Percentiles rank a stretch among this genome's conserved stretches.
phyloP scores from a whole-genome alignment of 805 yeast genomes.

The Metschnikowia reukaufii region DNA sequence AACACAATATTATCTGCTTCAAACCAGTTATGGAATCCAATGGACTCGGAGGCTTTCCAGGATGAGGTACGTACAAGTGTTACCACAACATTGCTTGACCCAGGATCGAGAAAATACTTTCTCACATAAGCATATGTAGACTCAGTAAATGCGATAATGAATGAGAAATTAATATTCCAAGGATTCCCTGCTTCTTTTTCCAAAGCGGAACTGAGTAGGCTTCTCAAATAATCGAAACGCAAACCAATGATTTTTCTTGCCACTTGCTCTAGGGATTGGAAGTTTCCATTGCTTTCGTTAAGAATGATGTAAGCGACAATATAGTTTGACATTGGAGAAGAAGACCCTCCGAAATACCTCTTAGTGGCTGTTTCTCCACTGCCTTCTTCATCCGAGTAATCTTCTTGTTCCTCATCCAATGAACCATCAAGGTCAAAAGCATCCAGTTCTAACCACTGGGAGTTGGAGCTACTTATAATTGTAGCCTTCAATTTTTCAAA shows the following conservation, averaged over 20 bases:
- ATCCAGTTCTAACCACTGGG: conserved; percentile 18
- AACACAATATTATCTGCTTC: conserved; percentile 18
- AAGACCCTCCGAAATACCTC: conserved; percentile 6
- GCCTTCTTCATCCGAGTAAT: conserved; percentile 12
- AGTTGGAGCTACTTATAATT: background rate
- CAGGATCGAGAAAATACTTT: conserved; percentile 22
- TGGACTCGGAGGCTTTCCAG: conserved; percentile 29
- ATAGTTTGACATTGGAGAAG: conserved; percentile 32
- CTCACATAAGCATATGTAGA: conserved; percentile 30
- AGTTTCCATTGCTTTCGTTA: conserved; percentile 17
- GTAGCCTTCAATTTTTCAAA: background rate
- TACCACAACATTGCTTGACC: conserved; percentile 16
- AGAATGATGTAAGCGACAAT: conserved; percentile 34
- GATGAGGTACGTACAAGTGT: conserved; percentile 16
- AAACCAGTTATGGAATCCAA: conserved; percentile 38
- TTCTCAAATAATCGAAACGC: conserved; percentile 23
- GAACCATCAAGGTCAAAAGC: conserved; percentile 20
- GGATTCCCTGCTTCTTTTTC: background rate
- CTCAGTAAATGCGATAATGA: conserved; percentile 34
- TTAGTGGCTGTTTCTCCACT: background rate
- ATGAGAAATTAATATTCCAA: conserved; percentile 26
- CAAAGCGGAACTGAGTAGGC: background rate
- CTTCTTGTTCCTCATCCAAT: conserved; percentile 12
- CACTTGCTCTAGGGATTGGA: conserved; percentile 22
- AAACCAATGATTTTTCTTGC: conserved; percentile 26